Conservation (phyloP, 768 basidiomycete genomes). For the Filobasidium floriforme region DNA sequence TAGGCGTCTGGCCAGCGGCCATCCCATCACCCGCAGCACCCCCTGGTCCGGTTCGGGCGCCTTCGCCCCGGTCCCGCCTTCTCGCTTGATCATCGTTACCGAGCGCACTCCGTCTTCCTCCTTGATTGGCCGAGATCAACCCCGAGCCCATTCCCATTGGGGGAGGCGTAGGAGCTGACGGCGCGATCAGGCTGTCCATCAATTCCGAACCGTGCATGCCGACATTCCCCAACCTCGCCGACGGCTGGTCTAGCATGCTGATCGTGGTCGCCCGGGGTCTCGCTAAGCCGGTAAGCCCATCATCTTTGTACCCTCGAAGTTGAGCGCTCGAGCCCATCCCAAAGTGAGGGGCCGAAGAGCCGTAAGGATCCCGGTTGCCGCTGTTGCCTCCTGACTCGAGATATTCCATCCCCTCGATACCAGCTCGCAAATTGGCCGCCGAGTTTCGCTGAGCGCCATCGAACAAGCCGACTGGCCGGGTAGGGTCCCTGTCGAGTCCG, state of each 20-base stretch:
- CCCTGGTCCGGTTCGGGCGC: conserved; percentile 28
- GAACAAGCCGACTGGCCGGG: conserved; percentile 33
- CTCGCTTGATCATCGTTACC: not conserved
- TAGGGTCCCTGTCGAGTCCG: conserved; percentile 54
- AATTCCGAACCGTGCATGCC: conserved; percentile 1
- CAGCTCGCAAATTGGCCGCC: not conserved
- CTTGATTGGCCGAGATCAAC: not conserved
- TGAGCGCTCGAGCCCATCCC: conserved; percentile 5
- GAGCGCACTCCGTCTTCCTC: not conserved
- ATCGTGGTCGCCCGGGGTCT: conserved; percentile 45
- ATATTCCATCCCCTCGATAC: conserved; percentile 7
- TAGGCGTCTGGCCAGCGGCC: conserved; percentile 63
- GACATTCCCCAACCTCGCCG: conserved; percentile 4
- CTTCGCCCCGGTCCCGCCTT: not conserved
- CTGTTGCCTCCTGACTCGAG: not conserved
- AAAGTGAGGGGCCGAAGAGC: not conserved
- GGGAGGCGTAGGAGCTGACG: not conserved
- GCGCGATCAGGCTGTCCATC: not conserved
- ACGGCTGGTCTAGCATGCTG: conserved; percentile 33
- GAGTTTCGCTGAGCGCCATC: conserved; percentile 31
- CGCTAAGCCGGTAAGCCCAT: conserved; percentile 11
- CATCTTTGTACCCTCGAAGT: no score
- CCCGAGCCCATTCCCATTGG: not conserved
- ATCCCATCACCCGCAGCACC: conserved; percentile 52
- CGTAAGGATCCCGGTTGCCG: not conserved